Percentiles rank a stretch among this genome's conserved stretches.
Evolutionary conservation across 139 green algal species (phyloP).

Genomic region (Raphidocelis subcapitata): DNA sequence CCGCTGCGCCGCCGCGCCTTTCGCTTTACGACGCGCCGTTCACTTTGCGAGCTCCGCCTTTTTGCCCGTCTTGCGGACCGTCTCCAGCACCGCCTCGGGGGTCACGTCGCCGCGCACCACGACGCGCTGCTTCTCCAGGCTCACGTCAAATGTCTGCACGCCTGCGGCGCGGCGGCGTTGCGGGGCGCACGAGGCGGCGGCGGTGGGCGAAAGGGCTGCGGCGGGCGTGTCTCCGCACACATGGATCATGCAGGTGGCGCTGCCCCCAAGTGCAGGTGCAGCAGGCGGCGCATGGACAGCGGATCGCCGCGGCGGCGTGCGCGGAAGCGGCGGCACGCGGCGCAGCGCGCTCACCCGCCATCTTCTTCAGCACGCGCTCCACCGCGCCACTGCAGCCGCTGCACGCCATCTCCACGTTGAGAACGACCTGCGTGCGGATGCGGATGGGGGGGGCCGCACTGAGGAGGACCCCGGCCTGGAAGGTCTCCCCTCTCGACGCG

Average conservation of each 20-base stretch:
- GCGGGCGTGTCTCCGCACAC: background rate
- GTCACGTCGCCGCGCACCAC: conserved; percentile 62
- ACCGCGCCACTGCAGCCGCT: conserved; percentile 58
- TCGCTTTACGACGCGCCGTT: background rate
- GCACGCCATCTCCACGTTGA: conserved; percentile 71
- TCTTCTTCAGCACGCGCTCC: conserved; percentile 57
- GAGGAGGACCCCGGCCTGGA: too few species aligned
- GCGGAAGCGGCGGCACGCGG: too few species aligned
- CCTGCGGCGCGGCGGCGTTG: conserved; percentile 28
- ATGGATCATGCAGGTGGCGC: background rate
- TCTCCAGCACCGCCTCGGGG: conserved; percentile 59
- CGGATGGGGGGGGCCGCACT: too few species aligned
- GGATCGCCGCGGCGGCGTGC: too few species aligned
- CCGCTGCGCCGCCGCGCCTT: background rate
- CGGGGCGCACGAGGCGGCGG: too few species aligned
- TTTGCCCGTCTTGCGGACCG: conserved; percentile 70
- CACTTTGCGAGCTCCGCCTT: conserved; percentile 41
- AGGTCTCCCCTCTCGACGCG: too few species aligned
- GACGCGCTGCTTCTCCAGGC: conserved; percentile 61
- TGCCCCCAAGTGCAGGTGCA: background rate
- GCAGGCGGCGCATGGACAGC: background rate
- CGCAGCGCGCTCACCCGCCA: conserved; percentile 38
- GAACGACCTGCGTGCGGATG: conserved; percentile 37
- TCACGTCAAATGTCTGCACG: conserved; percentile 64
- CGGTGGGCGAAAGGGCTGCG: background rate